Conservation (phyloP, 2,329 filamentous ascomycete genomes). For the Xylariaceae sp. region DNA sequence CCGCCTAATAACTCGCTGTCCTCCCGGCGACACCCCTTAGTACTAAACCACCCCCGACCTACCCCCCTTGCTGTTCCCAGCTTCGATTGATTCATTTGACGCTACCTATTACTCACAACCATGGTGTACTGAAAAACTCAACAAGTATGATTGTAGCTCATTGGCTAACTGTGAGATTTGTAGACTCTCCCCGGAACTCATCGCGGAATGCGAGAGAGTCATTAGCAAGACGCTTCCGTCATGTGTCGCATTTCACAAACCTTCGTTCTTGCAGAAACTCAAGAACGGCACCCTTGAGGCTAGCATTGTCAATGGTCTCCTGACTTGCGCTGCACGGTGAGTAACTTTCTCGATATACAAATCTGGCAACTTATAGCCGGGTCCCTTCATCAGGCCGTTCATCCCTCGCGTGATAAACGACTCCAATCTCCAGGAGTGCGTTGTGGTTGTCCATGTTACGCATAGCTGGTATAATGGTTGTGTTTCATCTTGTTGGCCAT, state of each 20-base stretch:
- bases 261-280: conserved; percentile 55
- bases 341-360: conserved; percentile 20
- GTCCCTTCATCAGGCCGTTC: conserved; percentile 17
- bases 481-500: conserved; percentile 9
- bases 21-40: conserved; percentile 12
- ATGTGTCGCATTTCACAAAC: conserved; percentile 59
- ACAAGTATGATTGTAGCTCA: not conserved
- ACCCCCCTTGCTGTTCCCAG: conserved; percentile 7
- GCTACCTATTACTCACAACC: not conserved
- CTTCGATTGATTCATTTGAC: not conserved
- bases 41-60: conserved; percentile 2
- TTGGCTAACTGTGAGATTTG: conserved; percentile 8
- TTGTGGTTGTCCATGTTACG: conserved; percentile 16
- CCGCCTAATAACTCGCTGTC: conserved; percentile 6
- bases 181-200: conserved; percentile 51
- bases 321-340: conserved; percentile 54
- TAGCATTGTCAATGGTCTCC: conserved; percentile 52
- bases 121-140: not conserved
- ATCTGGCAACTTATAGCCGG: conserved; percentile 14
- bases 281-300: conserved; percentile 51
- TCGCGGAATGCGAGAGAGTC: conserved; percentile 55
- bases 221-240: conserved; percentile 56
- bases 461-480: conserved; percentile 14
- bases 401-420: conserved; percentile 16
- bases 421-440: conserved; percentile 19